These are phyloP conservation scores for Bretziella fagacearum DNA, from an alignment of 2,329 filamentous ascomycete species.

Conservation along the genomic window DNA sequence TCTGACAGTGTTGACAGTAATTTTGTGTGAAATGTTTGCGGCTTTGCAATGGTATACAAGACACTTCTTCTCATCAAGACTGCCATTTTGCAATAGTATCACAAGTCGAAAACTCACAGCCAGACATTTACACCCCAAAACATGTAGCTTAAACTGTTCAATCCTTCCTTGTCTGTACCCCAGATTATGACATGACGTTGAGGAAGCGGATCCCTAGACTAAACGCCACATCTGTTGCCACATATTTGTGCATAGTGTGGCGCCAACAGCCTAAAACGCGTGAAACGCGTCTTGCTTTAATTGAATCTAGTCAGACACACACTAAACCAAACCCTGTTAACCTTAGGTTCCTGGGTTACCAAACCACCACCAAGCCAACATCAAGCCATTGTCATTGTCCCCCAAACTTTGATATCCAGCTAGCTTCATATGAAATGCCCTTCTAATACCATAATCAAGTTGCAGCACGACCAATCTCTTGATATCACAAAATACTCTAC, in stretches of 20 bases:
- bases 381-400: background rate
- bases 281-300: slow-evolving; percentile 9
- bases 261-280: slow-evolving; percentile 1
- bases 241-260: background rate
- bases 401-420: background rate
- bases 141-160: background rate
- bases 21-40: background rate
- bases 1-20: slow-evolving; percentile 30
- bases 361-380: background rate
- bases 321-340: background rate
- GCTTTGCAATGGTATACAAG: background rate
- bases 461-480: background rate
- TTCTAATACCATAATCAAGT: background rate
- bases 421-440: background rate
- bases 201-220: background rate
- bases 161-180: slow-evolving; percentile 4
- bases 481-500: background rate
- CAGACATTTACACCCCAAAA: background rate
- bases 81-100: slow-evolving; percentile 7
- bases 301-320: slow-evolving; percentile 3
- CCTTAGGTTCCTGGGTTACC: background rate
- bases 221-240: background rate
- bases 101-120: background rate
- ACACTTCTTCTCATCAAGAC: background rate
- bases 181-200: slow-evolving; percentile 3